A percentile compares a stretch with the other conserved stretches of the same genome.
Evolutionary conservation across 768 basidiomycete genomes (phyloP).

Genomic region (Boletus insuetus): DNA sequence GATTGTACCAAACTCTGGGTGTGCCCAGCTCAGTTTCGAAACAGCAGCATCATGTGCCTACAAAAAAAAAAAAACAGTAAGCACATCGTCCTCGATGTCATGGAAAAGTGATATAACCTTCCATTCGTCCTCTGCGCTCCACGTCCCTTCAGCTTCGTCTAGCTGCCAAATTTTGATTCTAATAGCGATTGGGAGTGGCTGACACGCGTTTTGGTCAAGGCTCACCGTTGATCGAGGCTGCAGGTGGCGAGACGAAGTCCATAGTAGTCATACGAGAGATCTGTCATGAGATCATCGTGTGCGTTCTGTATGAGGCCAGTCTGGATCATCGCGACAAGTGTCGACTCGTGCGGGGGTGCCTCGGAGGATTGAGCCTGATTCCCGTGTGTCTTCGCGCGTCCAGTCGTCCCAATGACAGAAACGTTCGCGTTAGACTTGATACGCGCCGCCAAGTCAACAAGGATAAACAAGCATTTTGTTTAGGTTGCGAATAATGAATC

Average conservation of each 20-base stretch:
- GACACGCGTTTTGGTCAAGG: constrained; percentile 1
- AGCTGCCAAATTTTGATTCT: constrained; percentile 85
- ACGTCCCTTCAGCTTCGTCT: constrained; percentile 68
- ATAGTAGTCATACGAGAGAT: constrained; percentile 89
- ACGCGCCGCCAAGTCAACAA: no score
- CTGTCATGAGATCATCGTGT: constrained; percentile 79
- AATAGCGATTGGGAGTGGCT: constrained; percentile 11
- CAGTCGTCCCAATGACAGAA: not conserved
- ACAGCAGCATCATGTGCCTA: constrained; percentile 96
- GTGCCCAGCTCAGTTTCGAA: constrained; percentile 83
- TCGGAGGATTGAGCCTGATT: not conserved
- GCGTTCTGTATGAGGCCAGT: constrained; percentile 76
- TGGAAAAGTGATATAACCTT: constrained; percentile 51
- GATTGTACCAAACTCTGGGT: constrained; percentile 87
- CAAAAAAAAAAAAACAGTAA: constrained; percentile 1
- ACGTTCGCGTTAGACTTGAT: not conserved
- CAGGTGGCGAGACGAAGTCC: constrained; percentile 79
- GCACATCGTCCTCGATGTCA: not conserved
- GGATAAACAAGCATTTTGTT: no score
- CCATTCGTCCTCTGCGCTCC: constrained; percentile 88
- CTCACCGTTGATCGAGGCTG: constrained; percentile 76
- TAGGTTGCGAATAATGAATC: no score
- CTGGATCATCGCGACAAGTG: constrained; percentile 56
- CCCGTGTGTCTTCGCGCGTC: not conserved
- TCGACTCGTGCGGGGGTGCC: not conserved